A percentile compares a stretch with the other conserved stretches of the same genome.
Conservation (phyloP, 2,329 filamentous ascomycete species). For the Penicillium capsulatum region DNA sequence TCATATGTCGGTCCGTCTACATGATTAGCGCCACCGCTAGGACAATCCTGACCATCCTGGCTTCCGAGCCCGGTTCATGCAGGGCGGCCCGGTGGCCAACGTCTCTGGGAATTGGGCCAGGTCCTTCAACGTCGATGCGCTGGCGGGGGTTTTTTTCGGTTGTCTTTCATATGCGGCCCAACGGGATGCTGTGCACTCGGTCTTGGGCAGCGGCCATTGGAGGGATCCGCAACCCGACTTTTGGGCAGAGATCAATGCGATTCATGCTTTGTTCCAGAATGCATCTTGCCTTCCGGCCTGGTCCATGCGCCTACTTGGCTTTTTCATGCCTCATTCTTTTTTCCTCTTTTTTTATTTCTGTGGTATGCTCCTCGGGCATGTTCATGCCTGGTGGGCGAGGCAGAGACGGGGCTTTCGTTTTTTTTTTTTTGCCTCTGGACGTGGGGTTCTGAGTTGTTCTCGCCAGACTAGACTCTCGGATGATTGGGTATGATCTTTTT, state of each 20-base stretch:
- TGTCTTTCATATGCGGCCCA: conserved; percentile 14
- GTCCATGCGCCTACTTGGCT: conserved; percentile 13
- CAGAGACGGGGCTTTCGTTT: conserved; percentile 13
- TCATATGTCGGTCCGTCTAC: too few relatives aligned
- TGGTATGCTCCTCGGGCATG: too few relatives aligned
- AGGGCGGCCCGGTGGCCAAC: conserved; percentile 24
- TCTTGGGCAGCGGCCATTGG: conserved; percentile 12
- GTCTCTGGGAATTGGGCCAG: conserved; percentile 11
- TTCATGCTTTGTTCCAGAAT: conserved; percentile 23
- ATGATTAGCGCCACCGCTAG: too few relatives aligned
- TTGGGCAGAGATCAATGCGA: conserved; percentile 24
- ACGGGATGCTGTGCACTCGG: neutral
- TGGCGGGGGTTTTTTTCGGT: conserved; percentile 1
- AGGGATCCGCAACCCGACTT: too few relatives aligned
- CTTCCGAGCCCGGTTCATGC: conserved; percentile 25
- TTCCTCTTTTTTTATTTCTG: too few relatives aligned
- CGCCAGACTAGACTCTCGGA: neutral
- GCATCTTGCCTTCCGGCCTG: conserved; percentile 15
- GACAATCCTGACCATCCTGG: too few relatives aligned
- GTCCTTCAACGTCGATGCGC: neutral
- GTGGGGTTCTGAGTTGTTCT: conserved; percentile 30
- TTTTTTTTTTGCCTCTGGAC: conserved; percentile 12
- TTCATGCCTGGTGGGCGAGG: conserved; percentile 14
- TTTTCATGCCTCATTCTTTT: conserved; percentile 2
- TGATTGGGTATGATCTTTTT: too few relatives aligned